Conservation (phyloP, 129 eudicot species). For the Saussurea involucrata region DNA sequence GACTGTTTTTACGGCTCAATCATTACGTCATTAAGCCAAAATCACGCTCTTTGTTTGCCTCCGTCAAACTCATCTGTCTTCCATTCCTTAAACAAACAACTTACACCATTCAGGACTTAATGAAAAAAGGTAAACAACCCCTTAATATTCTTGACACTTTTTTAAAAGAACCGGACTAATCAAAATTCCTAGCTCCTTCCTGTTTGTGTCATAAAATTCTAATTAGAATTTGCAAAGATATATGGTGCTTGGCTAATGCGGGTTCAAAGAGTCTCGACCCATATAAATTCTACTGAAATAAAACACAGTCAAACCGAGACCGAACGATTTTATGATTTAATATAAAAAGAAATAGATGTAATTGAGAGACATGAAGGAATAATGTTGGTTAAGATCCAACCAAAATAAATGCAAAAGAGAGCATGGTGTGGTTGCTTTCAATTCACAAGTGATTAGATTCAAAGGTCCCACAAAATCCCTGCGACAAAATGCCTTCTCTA, state of each 20-base stretch:
- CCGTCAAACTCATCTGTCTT: too few relatives aligned
- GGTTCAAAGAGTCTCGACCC: not conserved
- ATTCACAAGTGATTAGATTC: constrained; percentile 28
- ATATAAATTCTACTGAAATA: not conserved
- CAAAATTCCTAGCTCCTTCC: not conserved
- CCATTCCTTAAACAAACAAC: too few relatives aligned
- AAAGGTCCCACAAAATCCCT: constrained; percentile 25
- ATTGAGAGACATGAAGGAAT: constrained; percentile 16
- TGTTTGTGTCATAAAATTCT: not conserved
- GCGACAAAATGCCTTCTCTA: constrained; percentile 18
- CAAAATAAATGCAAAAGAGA: constrained; percentile 28
- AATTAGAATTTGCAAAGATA: not conserved
- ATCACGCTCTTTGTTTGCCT: too few relatives aligned
- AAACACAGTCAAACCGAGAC: not conserved
- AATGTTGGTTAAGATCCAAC: constrained; percentile 30
- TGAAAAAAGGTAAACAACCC: too few relatives aligned
- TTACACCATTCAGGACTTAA: too few relatives aligned
- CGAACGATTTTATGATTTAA: not conserved
- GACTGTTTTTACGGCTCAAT: too few relatives aligned
- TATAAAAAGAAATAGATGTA: not conserved
- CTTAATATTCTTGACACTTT: not conserved
- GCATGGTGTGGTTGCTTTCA: constrained; percentile 32
- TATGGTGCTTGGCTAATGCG: not conserved
- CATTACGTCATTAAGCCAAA: too few relatives aligned
- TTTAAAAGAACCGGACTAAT: not conserved